A percentile compares a stretch with the other conserved stretches of the same genome.
These are phyloP conservation scores for Phaffia rhodozyma DNA, from an alignment of 1,284 basidiomycete genomes.

Conservation along the genomic window DNA sequence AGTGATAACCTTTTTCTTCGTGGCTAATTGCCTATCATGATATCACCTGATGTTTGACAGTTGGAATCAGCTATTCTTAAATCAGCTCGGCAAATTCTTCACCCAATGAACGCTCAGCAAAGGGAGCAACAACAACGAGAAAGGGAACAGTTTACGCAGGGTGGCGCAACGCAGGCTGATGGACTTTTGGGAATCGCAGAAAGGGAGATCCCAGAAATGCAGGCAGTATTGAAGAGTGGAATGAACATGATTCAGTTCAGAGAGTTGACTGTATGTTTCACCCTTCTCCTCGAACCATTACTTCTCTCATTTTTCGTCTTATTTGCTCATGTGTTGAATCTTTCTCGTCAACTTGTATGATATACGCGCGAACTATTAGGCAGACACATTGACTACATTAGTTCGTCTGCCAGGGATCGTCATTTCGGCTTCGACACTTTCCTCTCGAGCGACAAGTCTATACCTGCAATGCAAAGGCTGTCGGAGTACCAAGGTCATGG, in stretches of 20 bases:
- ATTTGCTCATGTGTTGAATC: no score
- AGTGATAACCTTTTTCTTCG: not conserved
- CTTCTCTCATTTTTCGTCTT: no score
- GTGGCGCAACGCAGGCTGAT: slow-evolving; percentile 16
- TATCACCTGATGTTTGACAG: slow-evolving; percentile 36
- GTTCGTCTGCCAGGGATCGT: slow-evolving; percentile 97
- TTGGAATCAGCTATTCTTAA: slow-evolving; percentile 79
- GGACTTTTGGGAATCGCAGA: slow-evolving; percentile 45
- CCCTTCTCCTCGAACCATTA: not conserved
- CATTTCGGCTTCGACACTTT: slow-evolving; percentile 88
- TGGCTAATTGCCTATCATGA: slow-evolving; percentile 1
- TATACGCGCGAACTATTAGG: slow-evolving; percentile 33
- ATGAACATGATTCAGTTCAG: slow-evolving; percentile 90
- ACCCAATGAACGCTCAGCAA: slow-evolving; percentile 42
- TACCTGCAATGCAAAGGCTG: slow-evolving; percentile 89
- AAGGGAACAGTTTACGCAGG: slow-evolving; percentile 17
- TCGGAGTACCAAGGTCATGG: slow-evolving; percentile 64
- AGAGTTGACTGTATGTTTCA: slow-evolving; percentile 53
- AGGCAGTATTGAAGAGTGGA: slow-evolving; percentile 76
- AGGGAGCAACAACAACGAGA: not conserved
- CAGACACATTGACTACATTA: slow-evolving; percentile 87
- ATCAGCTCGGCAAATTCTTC: slow-evolving; percentile 66
- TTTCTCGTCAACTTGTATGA: no score
- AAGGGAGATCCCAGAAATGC: slow-evolving; percentile 68
- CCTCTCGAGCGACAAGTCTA: slow-evolving; percentile 83